Conservation (phyloP, 805 yeast species). For the Ogataea glucozyma region DNA sequence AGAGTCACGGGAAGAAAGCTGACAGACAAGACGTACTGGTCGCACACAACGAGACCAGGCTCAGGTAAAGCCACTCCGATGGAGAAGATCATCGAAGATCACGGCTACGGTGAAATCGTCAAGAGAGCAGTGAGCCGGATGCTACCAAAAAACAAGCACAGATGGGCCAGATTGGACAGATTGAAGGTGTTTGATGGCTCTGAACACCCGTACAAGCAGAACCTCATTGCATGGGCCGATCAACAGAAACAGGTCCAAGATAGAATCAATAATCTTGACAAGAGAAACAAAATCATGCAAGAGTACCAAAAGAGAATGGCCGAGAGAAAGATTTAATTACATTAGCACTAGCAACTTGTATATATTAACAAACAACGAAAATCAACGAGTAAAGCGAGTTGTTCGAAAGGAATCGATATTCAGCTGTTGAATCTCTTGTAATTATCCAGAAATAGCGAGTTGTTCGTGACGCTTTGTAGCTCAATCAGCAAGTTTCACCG, state of each 20-base stretch:
- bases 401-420: no score
- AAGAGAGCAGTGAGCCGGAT: slow-evolving; percentile 90
- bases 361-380: slow-evolving; percentile 1
- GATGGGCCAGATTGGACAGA: slow-evolving; percentile 78
- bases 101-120: slow-evolving; percentile 86
- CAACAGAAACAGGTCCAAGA: slow-evolving; percentile 56
- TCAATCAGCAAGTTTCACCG: no score
- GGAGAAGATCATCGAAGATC: slow-evolving; percentile 70
- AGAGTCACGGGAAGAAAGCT: slow-evolving; percentile 86
- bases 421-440: no score
- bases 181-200: slow-evolving; percentile 86
- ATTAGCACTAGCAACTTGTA: background rate
- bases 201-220: slow-evolving; percentile 81
- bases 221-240: slow-evolving; percentile 83
- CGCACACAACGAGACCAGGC: slow-evolving; percentile 90
- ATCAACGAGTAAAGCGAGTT: no score
- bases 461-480: no score
- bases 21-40: slow-evolving; percentile 79
- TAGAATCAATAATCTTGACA: slow-evolving; percentile 41
- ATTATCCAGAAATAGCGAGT: no score
- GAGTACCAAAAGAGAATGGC: slow-evolving; percentile 31
- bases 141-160: slow-evolving; percentile 89
- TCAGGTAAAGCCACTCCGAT: slow-evolving; percentile 79
- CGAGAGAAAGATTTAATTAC: slow-evolving; percentile 22
- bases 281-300: slow-evolving; percentile 27